Evolutionary conservation across 345 rosid species (phyloP).

Genomic region (Citrus trifoliata): DNA sequence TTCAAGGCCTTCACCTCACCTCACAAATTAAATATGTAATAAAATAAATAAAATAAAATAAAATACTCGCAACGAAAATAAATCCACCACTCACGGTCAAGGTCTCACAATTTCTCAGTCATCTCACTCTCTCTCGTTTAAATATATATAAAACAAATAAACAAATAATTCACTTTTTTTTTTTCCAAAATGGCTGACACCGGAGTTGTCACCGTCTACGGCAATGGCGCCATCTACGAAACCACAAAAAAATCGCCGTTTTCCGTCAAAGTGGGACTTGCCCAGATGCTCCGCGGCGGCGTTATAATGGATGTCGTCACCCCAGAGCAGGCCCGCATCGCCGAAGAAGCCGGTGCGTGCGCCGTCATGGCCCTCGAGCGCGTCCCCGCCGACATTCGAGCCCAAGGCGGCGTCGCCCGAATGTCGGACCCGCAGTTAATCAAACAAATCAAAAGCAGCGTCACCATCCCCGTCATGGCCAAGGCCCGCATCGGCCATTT

Average conservation of each 20-base stretch:
- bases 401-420: conserved; percentile 44
- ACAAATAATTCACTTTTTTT: not conserved
- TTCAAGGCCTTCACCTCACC: not conserved
- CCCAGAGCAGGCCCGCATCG: conserved; percentile 39
- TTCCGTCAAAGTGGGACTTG: conserved; percentile 43
- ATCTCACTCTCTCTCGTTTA: not conserved
- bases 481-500: conserved; percentile 46
- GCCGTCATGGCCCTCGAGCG: conserved; percentile 48
- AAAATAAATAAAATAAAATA: too few species aligned
- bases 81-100: not conserved
- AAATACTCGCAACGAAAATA: not conserved
- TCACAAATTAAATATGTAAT: not conserved
- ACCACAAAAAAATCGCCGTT: conserved; percentile 30
- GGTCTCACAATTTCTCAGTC: too few species aligned
- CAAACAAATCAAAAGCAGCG: conserved; percentile 36
- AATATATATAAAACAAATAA: too few species aligned
- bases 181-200: conserved; percentile 26
- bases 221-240: conserved; percentile 40
- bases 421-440: conserved; percentile 40
- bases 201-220: conserved; percentile 40
- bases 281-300: conserved; percentile 46
- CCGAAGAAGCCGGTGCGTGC: conserved; percentile 45
- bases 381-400: conserved; percentile 39
- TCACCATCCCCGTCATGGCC: conserved; percentile 45
- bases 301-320: conserved; percentile 44